Evolutionary conservation across 2,329 filamentous ascomycete genomes (phyloP).

Genomic region (Aureobasidium sp.): DNA sequence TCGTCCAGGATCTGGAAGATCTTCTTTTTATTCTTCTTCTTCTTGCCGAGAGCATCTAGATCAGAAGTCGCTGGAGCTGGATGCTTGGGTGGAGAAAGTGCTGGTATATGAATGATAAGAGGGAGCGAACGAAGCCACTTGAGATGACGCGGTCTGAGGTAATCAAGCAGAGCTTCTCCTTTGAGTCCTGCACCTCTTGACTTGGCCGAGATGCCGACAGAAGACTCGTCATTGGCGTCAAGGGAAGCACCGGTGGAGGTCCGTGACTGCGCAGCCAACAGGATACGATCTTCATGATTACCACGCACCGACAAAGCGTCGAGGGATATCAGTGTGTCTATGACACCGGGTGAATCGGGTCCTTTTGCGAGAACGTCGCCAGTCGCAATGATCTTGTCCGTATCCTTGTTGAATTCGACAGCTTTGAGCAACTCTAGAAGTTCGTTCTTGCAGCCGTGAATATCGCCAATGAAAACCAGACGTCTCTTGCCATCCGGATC

Average conservation of each 20-base stretch:
- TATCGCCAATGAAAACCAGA: slow-evolving; percentile 78
- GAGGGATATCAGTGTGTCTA: slow-evolving; percentile 63
- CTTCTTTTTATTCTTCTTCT: slow-evolving; percentile 7
- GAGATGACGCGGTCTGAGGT: slow-evolving; percentile 22
- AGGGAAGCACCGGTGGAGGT: slow-evolving; percentile 4
- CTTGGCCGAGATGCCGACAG: neutral
- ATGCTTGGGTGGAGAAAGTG: slow-evolving; percentile 1
- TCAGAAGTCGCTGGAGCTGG: neutral
- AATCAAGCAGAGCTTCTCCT: slow-evolving; percentile 4
- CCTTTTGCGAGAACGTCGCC: slow-evolving; percentile 83
- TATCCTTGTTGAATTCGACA: slow-evolving; percentile 50
- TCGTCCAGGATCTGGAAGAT: slow-evolving; percentile 6
- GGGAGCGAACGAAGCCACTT: slow-evolving; percentile 27
- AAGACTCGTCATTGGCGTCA: slow-evolving; percentile 4
- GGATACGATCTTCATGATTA: slow-evolving; percentile 82
- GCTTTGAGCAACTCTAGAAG: slow-evolving; percentile 55
- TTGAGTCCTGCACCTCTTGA: slow-evolving; percentile 7
- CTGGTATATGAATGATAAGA: slow-evolving; percentile 28
- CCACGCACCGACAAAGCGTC: slow-evolving; percentile 77
- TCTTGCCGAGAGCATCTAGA: neutral
- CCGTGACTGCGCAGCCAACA: slow-evolving; percentile 39
- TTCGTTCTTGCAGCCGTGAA: slow-evolving; percentile 74
- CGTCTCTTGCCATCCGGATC: slow-evolving; percentile 40
- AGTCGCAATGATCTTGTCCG: slow-evolving; percentile 66
- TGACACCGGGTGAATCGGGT: slow-evolving; percentile 68